Evolutionary conservation across 371 early-diverging fungal genomes (phyloP).

Genomic region (Circinella umbellata): DNA sequence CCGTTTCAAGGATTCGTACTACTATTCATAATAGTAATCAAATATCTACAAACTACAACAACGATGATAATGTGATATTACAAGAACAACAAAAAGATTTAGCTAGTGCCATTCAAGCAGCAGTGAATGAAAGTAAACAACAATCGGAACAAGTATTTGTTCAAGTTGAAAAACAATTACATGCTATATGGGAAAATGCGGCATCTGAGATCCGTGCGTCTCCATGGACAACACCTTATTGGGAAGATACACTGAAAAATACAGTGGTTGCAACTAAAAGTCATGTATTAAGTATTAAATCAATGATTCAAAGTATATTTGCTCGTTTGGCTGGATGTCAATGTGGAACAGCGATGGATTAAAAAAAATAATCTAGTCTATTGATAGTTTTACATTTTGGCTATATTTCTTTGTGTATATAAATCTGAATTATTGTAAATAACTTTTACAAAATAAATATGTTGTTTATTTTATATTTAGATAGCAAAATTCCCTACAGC

Average conservation of each 20-base stretch:
- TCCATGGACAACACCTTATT: background rate
- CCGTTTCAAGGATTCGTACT: background rate
- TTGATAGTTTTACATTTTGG: too few species aligned
- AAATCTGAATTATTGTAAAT: background rate
- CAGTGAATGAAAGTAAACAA: background rate
- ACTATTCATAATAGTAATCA: too few species aligned
- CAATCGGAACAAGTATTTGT: background rate
- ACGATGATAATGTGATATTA: too few species aligned
- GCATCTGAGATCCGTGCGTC: conserved; percentile 3
- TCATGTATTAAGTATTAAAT: background rate
- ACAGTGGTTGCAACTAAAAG: background rate
- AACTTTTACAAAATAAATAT: too few species aligned
- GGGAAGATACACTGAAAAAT: background rate
- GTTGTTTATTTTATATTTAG: too few species aligned
- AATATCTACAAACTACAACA: too few species aligned
- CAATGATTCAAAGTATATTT: background rate
- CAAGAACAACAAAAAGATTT: background rate
- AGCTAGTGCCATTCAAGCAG: background rate
- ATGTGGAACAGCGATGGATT: background rate
- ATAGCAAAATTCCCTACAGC: too few species aligned
- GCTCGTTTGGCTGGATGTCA: conserved; percentile 4
- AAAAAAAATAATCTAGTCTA: too few species aligned
- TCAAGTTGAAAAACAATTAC: background rate
- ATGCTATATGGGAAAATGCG: background rate
- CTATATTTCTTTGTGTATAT: conserved; percentile 1